phyloP scores from a whole-genome alignment of 441 rosid species.

The Mallotus repandus region DNA sequence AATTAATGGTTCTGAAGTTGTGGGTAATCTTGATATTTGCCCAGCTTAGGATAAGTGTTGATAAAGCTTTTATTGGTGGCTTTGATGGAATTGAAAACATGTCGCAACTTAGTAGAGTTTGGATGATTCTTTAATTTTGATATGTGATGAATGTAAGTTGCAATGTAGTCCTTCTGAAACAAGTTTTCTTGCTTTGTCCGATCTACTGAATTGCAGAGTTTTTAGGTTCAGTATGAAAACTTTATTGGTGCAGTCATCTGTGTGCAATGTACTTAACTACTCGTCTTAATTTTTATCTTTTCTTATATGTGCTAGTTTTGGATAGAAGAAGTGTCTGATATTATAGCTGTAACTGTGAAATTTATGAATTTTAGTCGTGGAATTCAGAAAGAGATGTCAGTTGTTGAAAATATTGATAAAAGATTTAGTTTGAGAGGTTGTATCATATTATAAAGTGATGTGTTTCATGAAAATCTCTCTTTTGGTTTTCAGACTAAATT shows the following conservation, averaged over 20 bases:
- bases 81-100: constrained; percentile 8
- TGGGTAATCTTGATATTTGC: neutral
- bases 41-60: neutral
- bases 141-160: neutral
- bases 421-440: neutral
- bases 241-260: neutral
- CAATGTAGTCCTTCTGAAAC: constrained; percentile 1
- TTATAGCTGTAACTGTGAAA: neutral
- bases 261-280: neutral
- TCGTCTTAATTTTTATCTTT: neutral
- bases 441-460: neutral
- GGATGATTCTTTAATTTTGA: neutral
- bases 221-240: neutral
- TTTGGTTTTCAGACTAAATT: neutral
- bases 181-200: neutral
- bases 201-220: neutral
- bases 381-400: neutral
- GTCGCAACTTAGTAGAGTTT: constrained; percentile 11
- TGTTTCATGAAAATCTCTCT: neutral
- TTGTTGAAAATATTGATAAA: neutral
- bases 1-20: neutral
- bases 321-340: neutral
- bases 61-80: neutral
- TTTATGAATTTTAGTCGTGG: neutral
- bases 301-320: neutral